These are phyloP conservation scores for Alternaria rosae DNA, from an alignment of 2,329 filamentous ascomycete genomes.

Conservation along the genomic window DNA sequence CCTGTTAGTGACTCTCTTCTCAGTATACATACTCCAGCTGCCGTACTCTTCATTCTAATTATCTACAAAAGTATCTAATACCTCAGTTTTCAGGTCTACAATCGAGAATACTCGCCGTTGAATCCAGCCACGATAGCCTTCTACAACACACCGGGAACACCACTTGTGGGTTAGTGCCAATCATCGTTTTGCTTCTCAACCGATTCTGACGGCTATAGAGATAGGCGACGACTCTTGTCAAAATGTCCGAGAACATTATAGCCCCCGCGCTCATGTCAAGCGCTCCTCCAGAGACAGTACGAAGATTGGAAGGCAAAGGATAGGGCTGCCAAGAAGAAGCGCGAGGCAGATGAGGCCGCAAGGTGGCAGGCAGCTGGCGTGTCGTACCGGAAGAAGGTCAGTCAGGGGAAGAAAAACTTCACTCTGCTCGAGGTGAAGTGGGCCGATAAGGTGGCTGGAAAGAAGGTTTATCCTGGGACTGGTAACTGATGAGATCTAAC, in stretches of 20 bases:
- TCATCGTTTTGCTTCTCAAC: background rate
- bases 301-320: background rate
- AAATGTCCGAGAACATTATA: background rate
- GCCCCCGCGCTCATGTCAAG: background rate
- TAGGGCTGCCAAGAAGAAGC: background rate
- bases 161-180: background rate
- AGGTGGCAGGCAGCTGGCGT: background rate
- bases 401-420: background rate
- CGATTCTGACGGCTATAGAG: background rate
- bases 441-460: background rate
- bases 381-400: constrained; percentile 4
- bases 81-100: background rate
- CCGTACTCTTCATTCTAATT: background rate
- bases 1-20: background rate
- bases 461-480: background rate
- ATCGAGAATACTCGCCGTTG: background rate
- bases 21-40: background rate
- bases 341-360: background rate
- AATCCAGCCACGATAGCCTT: background rate
- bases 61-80: background rate
- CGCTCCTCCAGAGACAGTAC: background rate
- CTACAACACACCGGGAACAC: background rate
- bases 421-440: background rate
- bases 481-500: background rate
- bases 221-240: background rate